Conservation (phyloP, 2,329 filamentous ascomycete species). For the Diplodia scrobiculata region DNA sequence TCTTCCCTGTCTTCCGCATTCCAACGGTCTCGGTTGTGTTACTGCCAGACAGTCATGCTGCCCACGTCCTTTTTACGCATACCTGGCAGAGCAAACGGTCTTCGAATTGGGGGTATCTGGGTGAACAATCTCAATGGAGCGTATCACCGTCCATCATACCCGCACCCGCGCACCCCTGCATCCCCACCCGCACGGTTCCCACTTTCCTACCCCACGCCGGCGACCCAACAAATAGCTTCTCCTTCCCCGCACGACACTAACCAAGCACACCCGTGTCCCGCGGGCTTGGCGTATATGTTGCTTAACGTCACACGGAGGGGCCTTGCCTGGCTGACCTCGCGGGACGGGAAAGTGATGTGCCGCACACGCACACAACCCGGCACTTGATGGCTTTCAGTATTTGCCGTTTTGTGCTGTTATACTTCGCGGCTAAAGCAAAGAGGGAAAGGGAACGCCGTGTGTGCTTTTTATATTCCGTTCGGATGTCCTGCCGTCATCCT, state of each 20-base stretch:
- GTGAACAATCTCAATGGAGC: neutral
- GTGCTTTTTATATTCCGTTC: neutral
- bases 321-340: neutral
- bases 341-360: conserved; percentile 8
- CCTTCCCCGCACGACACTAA: neutral
- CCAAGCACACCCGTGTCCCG: neutral
- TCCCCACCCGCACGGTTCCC: neutral
- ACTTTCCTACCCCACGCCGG: neutral
- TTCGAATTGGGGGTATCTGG: too few relatives aligned
- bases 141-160: neutral
- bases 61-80: too few relatives aligned
- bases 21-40: too few relatives aligned
- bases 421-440: neutral
- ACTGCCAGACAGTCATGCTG: too few relatives aligned
- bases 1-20: too few relatives aligned
- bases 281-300: neutral
- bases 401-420: neutral
- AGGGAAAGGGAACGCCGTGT: neutral
- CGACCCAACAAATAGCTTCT: neutral
- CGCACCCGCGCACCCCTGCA: neutral
- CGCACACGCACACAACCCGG: neutral
- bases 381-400: neutral
- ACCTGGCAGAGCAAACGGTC: too few relatives aligned
- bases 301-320: conserved; percentile 2
- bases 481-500: neutral